Percentiles rank a stretch among this genome's conserved stretches.
Evolutionary conservation across 768 basidiomycete species (phyloP).

Genomic region (Agrocybe chaxingu): DNA sequence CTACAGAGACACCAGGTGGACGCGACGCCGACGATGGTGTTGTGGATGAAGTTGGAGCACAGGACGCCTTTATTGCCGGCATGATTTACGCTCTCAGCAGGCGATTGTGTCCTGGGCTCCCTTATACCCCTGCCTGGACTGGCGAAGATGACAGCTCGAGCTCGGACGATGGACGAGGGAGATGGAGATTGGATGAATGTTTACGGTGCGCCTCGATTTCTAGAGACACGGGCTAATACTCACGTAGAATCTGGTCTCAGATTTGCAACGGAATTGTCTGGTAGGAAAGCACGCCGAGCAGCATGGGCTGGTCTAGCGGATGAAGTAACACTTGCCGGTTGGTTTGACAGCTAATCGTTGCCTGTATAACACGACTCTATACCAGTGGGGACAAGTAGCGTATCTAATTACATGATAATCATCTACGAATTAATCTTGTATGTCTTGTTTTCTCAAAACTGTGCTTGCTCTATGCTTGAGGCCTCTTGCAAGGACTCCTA

Average conservation of each 20-base stretch:
- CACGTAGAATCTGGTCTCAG: slow-evolving; percentile 29
- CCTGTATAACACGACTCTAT: not conserved
- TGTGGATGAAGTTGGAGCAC: slow-evolving; percentile 73
- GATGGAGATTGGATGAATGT: slow-evolving; percentile 83
- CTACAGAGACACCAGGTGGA: slow-evolving; percentile 48
- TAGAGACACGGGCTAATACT: not conserved
- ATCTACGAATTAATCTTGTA: no score
- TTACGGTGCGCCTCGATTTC: slow-evolving; percentile 46
- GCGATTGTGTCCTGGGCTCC: slow-evolving; percentile 66
- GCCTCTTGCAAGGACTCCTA: no score
- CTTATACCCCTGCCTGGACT: slow-evolving; percentile 62
- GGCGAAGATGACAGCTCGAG: slow-evolving; percentile 30
- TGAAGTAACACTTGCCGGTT: slow-evolving; percentile 73
- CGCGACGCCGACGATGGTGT: slow-evolving; percentile 38
- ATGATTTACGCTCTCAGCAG: slow-evolving; percentile 83
- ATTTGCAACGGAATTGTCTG: slow-evolving; percentile 82
- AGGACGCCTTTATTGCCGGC: slow-evolving; percentile 82
- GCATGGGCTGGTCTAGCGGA: slow-evolving; percentile 67
- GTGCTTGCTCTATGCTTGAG: no score
- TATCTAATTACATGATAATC: no score
- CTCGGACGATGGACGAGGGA: slow-evolving; percentile 41
- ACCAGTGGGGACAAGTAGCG: not conserved
- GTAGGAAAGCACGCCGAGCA: slow-evolving; percentile 62
- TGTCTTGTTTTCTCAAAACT: no score
- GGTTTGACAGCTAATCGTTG: slow-evolving; percentile 49